Evolutionary conservation across 768 basidiomycete genomes (phyloP), one percentile per base, ranked within the genome.

Genomic region (Russula dissimulans): DNA sequence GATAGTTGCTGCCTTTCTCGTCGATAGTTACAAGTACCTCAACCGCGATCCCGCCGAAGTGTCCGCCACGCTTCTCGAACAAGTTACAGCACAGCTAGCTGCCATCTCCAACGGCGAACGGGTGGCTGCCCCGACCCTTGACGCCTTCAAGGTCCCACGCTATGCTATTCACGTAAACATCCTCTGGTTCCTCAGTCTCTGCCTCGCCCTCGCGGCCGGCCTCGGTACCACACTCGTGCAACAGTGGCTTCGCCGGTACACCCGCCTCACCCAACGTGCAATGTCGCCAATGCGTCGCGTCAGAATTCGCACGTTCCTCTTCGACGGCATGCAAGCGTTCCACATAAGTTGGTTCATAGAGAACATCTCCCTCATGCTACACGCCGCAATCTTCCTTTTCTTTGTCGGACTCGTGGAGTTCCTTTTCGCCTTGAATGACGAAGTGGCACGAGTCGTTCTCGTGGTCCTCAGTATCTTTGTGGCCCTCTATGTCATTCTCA

Each of bases 1-100:
- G 1, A 57, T 44, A 2, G 56, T 65, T 12, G 58, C 63, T 22
- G 61, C 63, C 32, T 65, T 65, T 36, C 36, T 65, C 26, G 54
- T 65, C 34, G 63, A 64, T 39, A 63, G 63, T 26, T 59, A 64
- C 53, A 65, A 65, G 44, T 31, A 4, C 26, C 61, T 65, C 34
- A 52, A 44, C 36, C 62, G 51, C 17, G 61, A 65, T 61, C 18
- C 34, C 9, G 18, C 44, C 36, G 63, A 64, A 3, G 36, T 32
- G 7, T 41, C 56, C 11, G 26, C 34, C 3, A 17, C 0, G 12
- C 50, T 57, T 34, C 63, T 65, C 29, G 32, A 15, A 15, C 63
- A 65, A 32, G 42, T 55, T 8, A 59, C 63, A 15, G 36, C 31
- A 12, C 45, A 64, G 48, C 52, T 65, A 18, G 44, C 32, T 10